phyloP scores from a whole-genome alignment of 31 red algal genomes.

The Endocladia muricata region DNA sequence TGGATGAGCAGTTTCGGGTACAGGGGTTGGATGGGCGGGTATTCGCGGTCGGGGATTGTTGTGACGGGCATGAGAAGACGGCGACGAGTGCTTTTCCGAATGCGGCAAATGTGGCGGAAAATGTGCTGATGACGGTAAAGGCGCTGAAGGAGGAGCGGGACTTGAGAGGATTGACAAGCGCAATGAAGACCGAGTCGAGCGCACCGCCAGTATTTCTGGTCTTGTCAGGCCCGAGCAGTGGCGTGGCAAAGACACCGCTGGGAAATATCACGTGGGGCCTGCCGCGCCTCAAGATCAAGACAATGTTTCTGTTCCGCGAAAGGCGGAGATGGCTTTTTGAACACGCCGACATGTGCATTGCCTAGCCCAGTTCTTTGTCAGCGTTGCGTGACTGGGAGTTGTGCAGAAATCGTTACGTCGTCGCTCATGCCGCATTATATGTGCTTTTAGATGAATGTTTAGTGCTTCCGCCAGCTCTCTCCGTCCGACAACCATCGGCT shows the following conservation, averaged over 20 bases:
- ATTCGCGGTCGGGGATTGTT: constrained; percentile 64
- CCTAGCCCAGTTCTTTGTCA: too few species aligned
- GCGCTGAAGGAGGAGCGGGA: constrained; percentile 6
- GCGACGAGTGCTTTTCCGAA: constrained; percentile 29
- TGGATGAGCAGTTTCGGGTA: constrained; percentile 42
- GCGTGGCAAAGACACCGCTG: constrained; percentile 35
- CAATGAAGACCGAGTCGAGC: constrained; percentile 14
- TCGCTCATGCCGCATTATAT: too few species aligned
- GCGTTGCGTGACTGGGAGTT: too few species aligned
- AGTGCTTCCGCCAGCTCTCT: too few species aligned
- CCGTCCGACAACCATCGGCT: too few species aligned
- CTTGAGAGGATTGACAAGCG: neutral
- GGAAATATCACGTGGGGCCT: constrained; percentile 30
- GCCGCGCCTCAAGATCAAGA: constrained; percentile 46
- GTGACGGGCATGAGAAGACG: constrained; percentile 19
- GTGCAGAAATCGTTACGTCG: too few species aligned
- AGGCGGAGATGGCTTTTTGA: too few species aligned
- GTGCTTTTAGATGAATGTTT: too few species aligned
- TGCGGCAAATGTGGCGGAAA: constrained; percentile 14
- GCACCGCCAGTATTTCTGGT: constrained; percentile 39
- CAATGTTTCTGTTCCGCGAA: constrained; percentile 46
- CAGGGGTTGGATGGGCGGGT: constrained; percentile 16
- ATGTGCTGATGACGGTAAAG: constrained; percentile 21
- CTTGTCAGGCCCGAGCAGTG: constrained; percentile 28
- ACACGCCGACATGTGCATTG: too few species aligned